These are phyloP conservation scores for Rutstroemia sp. DNA, from an alignment of 2,329 filamentous ascomycete species.

Conservation along the genomic window DNA sequence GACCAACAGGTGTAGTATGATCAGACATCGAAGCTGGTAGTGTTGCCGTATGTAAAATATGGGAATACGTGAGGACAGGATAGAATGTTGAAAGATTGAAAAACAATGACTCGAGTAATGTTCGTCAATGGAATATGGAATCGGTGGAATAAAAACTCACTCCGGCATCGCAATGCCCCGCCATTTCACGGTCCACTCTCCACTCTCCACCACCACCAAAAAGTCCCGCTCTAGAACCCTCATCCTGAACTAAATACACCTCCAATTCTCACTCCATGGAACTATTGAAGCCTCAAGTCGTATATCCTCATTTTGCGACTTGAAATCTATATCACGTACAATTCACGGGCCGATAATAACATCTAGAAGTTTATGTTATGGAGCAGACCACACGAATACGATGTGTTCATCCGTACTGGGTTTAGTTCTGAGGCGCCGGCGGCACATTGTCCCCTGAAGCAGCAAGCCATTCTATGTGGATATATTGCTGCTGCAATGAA, in stretches of 20 bases:
- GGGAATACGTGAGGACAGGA: neutral
- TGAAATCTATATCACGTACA: too few species aligned
- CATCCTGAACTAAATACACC: neutral
- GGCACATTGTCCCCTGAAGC: too few species aligned
- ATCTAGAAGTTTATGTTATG: too few species aligned
- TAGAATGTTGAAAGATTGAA: neutral
- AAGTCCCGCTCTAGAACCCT: neutral
- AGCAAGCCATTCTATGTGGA: too few species aligned
- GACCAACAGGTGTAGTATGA: constrained; percentile 15
- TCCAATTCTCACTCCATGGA: neutral
- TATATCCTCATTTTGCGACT: too few species aligned
- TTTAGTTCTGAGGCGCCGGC: too few species aligned
- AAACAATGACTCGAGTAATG: neutral
- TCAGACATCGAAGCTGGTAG: constrained; percentile 12
- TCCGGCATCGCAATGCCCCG: neutral
- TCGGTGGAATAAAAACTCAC: neutral
- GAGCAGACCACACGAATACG: too few species aligned
- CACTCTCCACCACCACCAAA: neutral
- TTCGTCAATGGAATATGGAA: neutral
- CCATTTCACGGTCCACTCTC: neutral
- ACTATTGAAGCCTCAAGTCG: too few species aligned
- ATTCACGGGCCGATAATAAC: too few species aligned
- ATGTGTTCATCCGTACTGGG: too few species aligned
- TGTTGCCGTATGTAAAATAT: neutral
- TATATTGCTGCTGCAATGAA: too few species aligned